A percentile compares a stretch with the other conserved stretches of the same genome.
These are phyloP conservation scores for Amanita muscaria DNA, from an alignment of 768 basidiomycete genomes.

Conservation along the genomic window DNA sequence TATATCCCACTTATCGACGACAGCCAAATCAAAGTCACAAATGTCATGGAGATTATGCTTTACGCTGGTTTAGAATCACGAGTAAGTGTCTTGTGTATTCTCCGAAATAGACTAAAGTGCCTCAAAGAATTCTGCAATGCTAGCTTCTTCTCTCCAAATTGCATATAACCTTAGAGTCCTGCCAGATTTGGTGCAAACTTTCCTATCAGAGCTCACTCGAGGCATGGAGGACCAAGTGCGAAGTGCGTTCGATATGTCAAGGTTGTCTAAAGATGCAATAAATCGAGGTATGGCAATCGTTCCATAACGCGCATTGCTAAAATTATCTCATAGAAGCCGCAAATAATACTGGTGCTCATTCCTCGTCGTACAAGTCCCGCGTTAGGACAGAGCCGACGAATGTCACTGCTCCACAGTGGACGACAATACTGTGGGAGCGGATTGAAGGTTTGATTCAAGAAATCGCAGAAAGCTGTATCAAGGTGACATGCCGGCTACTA, in stretches of 20 bases:
- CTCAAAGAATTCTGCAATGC: conserved; percentile 74
- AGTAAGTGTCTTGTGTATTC: conserved; percentile 35
- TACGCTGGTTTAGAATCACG: conserved; percentile 66
- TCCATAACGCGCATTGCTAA: conserved; percentile 12
- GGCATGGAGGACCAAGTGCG: conserved; percentile 77
- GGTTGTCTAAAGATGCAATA: conserved; percentile 80
- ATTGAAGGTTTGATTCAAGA: conserved; percentile 81
- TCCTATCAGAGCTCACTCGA: conserved; percentile 73
- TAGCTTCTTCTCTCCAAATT: conserved; percentile 92
- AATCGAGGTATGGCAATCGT: conserved; percentile 49
- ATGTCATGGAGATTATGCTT: conserved; percentile 91
- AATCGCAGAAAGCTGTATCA: conserved; percentile 85
- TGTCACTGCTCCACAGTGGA: conserved; percentile 80
- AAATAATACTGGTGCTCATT: not conserved
- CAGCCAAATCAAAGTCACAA: conserved; percentile 59
- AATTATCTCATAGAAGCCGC: conserved; percentile 8
- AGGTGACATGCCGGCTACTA: conserved; percentile 34
- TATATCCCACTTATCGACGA: conserved; percentile 68
- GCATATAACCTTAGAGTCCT: conserved; percentile 87
- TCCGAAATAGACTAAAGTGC: not conserved
- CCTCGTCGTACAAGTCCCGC: conserved; percentile 64
- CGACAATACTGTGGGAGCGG: conserved; percentile 69
- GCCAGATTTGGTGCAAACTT: conserved; percentile 70
- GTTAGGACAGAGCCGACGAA: conserved; percentile 87
- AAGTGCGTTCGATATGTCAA: conserved; percentile 76